These are phyloP conservation scores for Pythium dissimile DNA, from an alignment of 352 stramenopile species.

Conservation along the genomic window DNA sequence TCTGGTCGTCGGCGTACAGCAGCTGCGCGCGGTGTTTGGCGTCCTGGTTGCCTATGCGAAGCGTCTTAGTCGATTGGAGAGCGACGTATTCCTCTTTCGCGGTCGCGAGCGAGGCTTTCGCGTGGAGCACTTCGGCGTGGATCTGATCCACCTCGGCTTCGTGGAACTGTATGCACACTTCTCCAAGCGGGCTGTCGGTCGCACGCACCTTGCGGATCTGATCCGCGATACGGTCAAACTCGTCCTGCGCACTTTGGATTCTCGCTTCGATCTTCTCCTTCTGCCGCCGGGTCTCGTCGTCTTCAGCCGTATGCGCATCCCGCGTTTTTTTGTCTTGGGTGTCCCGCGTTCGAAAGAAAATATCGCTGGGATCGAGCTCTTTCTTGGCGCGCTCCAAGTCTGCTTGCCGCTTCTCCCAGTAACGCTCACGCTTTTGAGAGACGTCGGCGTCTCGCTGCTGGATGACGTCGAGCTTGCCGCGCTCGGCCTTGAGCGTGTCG, in stretches of 20 bases:
- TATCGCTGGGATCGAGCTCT: constrained; percentile 70
- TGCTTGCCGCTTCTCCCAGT: constrained; percentile 52
- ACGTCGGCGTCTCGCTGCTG: constrained; percentile 44
- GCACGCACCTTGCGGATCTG: constrained; percentile 39
- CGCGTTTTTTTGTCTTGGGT: constrained; percentile 53
- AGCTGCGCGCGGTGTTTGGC: constrained; percentile 59
- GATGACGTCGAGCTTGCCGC: constrained; percentile 54
- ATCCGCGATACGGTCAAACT: constrained; percentile 30
- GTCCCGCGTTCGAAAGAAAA: constrained; percentile 74
- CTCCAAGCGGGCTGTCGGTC: constrained; percentile 42
- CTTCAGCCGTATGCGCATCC: constrained; percentile 52
- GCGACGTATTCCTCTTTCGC: constrained; percentile 72
- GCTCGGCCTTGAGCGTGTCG: constrained; percentile 31
- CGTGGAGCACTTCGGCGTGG: constrained; percentile 40
- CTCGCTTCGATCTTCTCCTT: constrained; percentile 35
- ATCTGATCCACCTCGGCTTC: constrained; percentile 45
- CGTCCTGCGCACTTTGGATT: constrained; percentile 39
- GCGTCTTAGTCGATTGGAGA: constrained; percentile 40
- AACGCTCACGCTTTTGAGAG: constrained; percentile 48
- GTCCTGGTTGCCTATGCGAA: constrained; percentile 38
- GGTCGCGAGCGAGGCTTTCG: constrained; percentile 37
- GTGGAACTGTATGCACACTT: constrained; percentile 59
- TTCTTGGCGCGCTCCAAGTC: constrained; percentile 68
- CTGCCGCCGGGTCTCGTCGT: constrained; percentile 46
- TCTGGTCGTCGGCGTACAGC: constrained; percentile 72